Base-by-base conservation (phyloP, 1,139 yeast species). In the Diutina neorugosa region DNA sequence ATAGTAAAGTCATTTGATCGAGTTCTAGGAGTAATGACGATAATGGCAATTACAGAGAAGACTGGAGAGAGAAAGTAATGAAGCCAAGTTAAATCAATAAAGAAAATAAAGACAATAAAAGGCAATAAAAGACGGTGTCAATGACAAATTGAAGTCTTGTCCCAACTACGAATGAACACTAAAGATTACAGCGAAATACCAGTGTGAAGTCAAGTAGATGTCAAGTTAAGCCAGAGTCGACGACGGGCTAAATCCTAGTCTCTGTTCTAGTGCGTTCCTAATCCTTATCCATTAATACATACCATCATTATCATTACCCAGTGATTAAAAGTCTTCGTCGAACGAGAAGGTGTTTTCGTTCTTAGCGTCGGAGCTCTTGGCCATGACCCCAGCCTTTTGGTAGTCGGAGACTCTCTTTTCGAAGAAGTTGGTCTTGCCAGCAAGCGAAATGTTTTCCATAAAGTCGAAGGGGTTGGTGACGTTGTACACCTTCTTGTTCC, bases 371-470 rank as follows among this genome's bases (percentile, higher is more conserved):
- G 44, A 65, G 57, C 71, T 62, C 60, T 65, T 67, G 54, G 77
- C 90, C 95, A 93, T 93, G 64, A 93, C 98, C 75, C 98, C 98
- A 54, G 98, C 98, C 77, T 93, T 93, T 76, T 93, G 97, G 76
- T 94, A 94, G 71, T 94, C 99, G 57, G 96, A 86, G 57, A 93
- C 98, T 73, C 98, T 86, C 82, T 93, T 93, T 79, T 93, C 99
- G 67, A 93, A 93, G 81, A 94, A 93, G 77, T 93, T 93, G 62
- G 98, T 91, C 81, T 93, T 93, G 71, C 98, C 98, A 56, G 96
- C 94, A 63, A 93, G 81, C 23, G 98, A 90, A 64, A 90, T 90
- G 76, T 90, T 90, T 75, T 93, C 99, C 98, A 93, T 93, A 68
- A 91, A 93, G 71, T 91, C 98, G 69, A 93, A 93, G 69, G 99